Evolutionary conservation across 192 early-diverging fungal species (phyloP), one percentile per base, ranked within the genome.

Genomic region (Coemansia erecta): DNA sequence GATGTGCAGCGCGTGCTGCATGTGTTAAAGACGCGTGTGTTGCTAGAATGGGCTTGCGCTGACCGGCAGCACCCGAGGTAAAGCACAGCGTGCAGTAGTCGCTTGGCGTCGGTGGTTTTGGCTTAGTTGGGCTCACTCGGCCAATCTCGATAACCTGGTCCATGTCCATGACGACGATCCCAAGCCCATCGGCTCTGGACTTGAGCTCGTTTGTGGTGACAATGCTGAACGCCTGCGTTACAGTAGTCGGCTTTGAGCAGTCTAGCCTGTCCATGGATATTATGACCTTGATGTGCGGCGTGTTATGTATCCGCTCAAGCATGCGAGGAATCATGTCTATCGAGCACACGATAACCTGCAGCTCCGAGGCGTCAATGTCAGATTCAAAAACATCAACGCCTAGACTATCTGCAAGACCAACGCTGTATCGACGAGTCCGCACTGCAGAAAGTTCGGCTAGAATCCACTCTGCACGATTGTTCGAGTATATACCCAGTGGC

Each of bases 381-480:
- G 83, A 87, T 70, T 89, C 82, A 50, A 92, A 81, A 1, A 82
- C 74, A 6, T 89, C 87, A 0, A 85, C 80, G 49, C 88, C 89
- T 1, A 91, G 70, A 8, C 86, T 86, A 60, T 95, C 92, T 61
- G 89, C 87, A 26, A 97, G 69, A 2, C 91, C 85, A 7, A 93
- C 90, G 1, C 76, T 72, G 59, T 74, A 79, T n/a, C 85, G 60
- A 8, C 79, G 79, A 8, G 89, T 85, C 17, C 84, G 73, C 46
- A 81, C 72, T 26, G 83, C 81, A 0, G 83, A 84, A 39, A 83
- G 69, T 41, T 90, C 86, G 13, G 85, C 58, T 15, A 92, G 81
- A 12, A 82, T 61, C 88, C 91, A 92, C 45, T 90, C 87, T 15
- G 85, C 77, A 9, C 87, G 76, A 70, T 90, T 92, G 58, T 74